These are phyloP conservation scores for Gracilaria vermiculophylla DNA, from an alignment of 23 red algal species.

Conservation along the genomic window DNA sequence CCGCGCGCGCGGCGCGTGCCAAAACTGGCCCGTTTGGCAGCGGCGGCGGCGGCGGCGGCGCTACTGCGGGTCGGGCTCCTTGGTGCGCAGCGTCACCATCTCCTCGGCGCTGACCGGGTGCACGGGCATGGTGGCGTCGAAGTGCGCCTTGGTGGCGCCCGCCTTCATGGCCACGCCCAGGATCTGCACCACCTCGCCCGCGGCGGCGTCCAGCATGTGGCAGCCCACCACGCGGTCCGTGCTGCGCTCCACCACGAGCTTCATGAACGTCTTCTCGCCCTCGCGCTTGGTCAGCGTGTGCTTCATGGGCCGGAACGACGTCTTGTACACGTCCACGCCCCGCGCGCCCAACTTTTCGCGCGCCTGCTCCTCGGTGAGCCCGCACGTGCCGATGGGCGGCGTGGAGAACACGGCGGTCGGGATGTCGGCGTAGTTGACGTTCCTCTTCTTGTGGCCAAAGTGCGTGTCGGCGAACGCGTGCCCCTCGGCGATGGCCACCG, in stretches of 20 bases:
- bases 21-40: no score
- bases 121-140: slow-evolving; percentile 93
- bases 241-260: slow-evolving; percentile 85
- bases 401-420: slow-evolving; percentile 94
- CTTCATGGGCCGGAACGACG: slow-evolving; percentile 85
- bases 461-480: slow-evolving; percentile 91
- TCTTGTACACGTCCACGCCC: slow-evolving; percentile 87
- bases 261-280: slow-evolving; percentile 83
- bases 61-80: slow-evolving; percentile 50
- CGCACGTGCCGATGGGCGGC: slow-evolving; percentile 88
- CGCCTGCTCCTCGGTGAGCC: slow-evolving; percentile 83
- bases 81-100: slow-evolving; percentile 86
- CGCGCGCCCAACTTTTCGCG: slow-evolving; percentile 65
- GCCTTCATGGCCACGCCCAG: slow-evolving; percentile 89
- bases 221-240: slow-evolving; percentile 86
- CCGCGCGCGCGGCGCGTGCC: no score
- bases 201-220: slow-evolving; percentile 85
- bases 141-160: slow-evolving; percentile 92
- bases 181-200: slow-evolving; percentile 89
- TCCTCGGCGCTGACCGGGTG: slow-evolving; percentile 97
- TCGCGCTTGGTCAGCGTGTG: slow-evolving; percentile 83
- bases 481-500: slow-evolving; percentile 96
- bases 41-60: no score
- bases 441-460: slow-evolving; percentile 77
- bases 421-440: slow-evolving; percentile 76